These are phyloP conservation scores for Yamadazyma phyllophila DNA, from an alignment of 805 yeast genomes.

Conservation along the genomic window DNA sequence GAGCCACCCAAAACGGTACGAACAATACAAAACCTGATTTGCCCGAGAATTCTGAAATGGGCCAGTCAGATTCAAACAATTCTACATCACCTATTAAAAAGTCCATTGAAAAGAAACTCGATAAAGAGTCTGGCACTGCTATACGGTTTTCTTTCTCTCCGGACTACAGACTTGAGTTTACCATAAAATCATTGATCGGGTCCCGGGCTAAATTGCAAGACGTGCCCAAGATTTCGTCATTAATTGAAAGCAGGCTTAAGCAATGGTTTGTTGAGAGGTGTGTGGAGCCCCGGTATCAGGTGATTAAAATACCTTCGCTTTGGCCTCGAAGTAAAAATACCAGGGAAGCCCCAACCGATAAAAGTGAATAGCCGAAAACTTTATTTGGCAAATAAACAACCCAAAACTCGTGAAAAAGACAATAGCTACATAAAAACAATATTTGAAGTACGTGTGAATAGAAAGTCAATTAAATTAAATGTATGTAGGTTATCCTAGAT, in stretches of 20 bases:
- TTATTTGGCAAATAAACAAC: no score
- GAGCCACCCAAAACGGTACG: not conserved
- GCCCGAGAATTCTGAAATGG: slow-evolving; percentile 11
- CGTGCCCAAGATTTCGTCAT: slow-evolving; percentile 84
- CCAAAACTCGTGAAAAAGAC: no score
- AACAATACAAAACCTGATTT: not conserved
- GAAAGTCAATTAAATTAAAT: slow-evolving; percentile 1
- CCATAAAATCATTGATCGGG: slow-evolving; percentile 86
- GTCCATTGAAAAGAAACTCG: not conserved
- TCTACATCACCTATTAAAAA: slow-evolving; percentile 3
- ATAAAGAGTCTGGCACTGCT: slow-evolving; percentile 52
- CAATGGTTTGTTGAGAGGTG: slow-evolving; percentile 92
- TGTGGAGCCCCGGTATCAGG: slow-evolving; percentile 90
- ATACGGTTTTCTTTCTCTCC: slow-evolving; percentile 89
- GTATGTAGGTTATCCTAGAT: not conserved
- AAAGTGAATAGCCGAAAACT: not conserved
- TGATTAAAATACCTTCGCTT: slow-evolving; percentile 76
- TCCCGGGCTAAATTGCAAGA: slow-evolving; percentile 89
- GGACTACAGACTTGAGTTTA: slow-evolving; percentile 85
- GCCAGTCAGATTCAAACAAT: slow-evolving; percentile 7
- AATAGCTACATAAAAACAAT: no score
- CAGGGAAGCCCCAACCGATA: slow-evolving; percentile 22
- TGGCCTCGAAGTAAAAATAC: slow-evolving; percentile 64
- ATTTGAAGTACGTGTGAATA: not conserved
- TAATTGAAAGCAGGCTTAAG: slow-evolving; percentile 77